Evolutionary conservation across 75 land plant species (phyloP).

Genomic region (Larix kaempferi): DNA sequence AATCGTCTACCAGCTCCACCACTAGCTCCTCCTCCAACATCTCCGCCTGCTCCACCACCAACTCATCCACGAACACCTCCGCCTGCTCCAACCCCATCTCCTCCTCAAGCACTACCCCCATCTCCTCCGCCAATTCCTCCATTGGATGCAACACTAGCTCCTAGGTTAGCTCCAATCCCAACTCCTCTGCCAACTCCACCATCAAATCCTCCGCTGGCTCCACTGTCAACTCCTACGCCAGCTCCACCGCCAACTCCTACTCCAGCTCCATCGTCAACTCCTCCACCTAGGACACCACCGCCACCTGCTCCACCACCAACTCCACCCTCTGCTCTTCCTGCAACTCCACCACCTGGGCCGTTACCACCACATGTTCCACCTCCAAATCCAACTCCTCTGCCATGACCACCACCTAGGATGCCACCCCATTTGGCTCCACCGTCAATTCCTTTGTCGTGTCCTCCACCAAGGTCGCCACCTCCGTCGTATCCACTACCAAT

Average conservation of each 20-base stretch:
- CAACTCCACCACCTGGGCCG: background rate
- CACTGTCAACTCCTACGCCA: background rate
- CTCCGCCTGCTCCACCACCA: background rate
- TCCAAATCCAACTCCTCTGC: background rate
- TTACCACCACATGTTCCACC: background rate
- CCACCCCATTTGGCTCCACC: too few relatives aligned
- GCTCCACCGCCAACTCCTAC: background rate
- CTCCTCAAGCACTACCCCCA: background rate
- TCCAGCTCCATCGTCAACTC: background rate
- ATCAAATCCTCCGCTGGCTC: background rate
- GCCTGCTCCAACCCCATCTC: background rate
- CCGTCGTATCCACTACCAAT: background rate
- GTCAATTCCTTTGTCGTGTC: background rate
- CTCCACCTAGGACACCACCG: background rate
- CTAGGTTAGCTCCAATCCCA: background rate
- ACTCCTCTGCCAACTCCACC: background rate
- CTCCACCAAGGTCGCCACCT: background rate
- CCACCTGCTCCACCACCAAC: too few relatives aligned
- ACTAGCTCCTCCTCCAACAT: background rate
- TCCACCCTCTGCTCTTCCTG: too few relatives aligned
- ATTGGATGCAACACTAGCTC: too few relatives aligned
- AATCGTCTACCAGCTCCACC: background rate
- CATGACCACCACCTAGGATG: background rate
- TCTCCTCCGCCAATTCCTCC: background rate
- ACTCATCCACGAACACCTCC: background rate